phyloP scores from a whole-genome alignment of 805 yeast species.

The Clavispora fructus region DNA sequence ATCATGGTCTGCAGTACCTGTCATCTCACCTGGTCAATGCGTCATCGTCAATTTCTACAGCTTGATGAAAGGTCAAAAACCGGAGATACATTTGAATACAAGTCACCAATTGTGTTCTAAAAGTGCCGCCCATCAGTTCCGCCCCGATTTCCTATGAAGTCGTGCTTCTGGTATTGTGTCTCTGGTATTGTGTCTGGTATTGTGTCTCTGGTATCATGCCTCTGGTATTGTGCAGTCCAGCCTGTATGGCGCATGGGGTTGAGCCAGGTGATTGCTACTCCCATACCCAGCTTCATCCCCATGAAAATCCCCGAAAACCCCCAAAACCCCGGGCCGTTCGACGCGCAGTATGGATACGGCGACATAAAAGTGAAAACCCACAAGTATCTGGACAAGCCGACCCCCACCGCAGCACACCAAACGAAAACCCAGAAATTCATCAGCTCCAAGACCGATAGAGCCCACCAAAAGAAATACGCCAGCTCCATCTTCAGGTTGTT shows the following conservation, averaged over 20 bases:
- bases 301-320: conserved; percentile 28
- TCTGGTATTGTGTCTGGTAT: too few species aligned
- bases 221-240: too few species aligned
- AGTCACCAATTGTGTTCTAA: too few species aligned
- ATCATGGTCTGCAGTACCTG: too few species aligned
- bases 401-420: conserved; percentile 24
- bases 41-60: too few species aligned
- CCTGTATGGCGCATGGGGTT: background rate
- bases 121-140: too few species aligned
- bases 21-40: too few species aligned
- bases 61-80: too few species aligned
- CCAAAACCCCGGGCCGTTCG: conserved; percentile 21
- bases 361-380: conserved; percentile 26
- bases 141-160: too few species aligned
- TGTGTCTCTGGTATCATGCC: too few species aligned
- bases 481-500: conserved; percentile 18
- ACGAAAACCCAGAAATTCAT: conserved; percentile 24
- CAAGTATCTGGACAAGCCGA: conserved; percentile 28
- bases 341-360: conserved; percentile 28
- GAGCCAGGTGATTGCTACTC: background rate
- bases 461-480: conserved; percentile 32
- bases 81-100: too few species aligned
- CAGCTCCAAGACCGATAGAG: conserved; percentile 21
- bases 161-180: too few species aligned
- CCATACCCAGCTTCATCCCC: background rate